Evolutionary conservation across 495 filamentous ascomycete species (phyloP).

Genomic region (Penicillium bialowiezense): DNA sequence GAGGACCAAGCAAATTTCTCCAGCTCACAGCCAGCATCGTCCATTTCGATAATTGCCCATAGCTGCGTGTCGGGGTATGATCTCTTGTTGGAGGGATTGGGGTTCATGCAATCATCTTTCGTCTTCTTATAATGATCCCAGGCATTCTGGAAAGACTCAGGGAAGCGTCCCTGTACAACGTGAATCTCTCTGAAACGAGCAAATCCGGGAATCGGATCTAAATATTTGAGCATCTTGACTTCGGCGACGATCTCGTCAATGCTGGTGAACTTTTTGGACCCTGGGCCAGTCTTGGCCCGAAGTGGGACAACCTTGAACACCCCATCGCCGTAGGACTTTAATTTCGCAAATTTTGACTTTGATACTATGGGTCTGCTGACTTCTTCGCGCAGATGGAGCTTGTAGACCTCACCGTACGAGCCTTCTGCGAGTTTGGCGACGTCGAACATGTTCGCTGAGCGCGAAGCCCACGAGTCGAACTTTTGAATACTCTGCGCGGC

Average conservation of each 20-base stretch:
- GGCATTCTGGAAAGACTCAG: constrained; percentile 59
- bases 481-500: constrained; percentile 40
- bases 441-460: constrained; percentile 38
- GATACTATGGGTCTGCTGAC: constrained; percentile 36
- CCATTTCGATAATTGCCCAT: constrained; percentile 83
- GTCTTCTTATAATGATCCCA: constrained; percentile 62
- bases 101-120: constrained; percentile 58
- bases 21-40: constrained; percentile 77
- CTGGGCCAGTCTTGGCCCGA: constrained; percentile 39
- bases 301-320: constrained; percentile 53
- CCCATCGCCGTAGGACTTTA: constrained; percentile 39
- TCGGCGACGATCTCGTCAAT: constrained; percentile 61
- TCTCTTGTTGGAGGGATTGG: constrained; percentile 58
- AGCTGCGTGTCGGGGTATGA: constrained; percentile 64
- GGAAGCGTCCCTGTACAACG: constrained; percentile 67
- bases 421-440: constrained; percentile 51
- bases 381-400: constrained; percentile 40
- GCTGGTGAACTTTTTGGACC: constrained; percentile 46
- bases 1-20: constrained; percentile 57
- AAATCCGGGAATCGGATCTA: constrained; percentile 82
- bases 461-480: constrained; percentile 42
- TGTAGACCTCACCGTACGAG: constrained; percentile 52
- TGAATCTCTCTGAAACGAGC: constrained; percentile 81
- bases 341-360: constrained; percentile 38
- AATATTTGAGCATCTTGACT: constrained; percentile 68